These are phyloP conservation scores for Inonotus hispidus DNA, from an alignment of 1,284 basidiomycete genomes.

Conservation along the genomic window DNA sequence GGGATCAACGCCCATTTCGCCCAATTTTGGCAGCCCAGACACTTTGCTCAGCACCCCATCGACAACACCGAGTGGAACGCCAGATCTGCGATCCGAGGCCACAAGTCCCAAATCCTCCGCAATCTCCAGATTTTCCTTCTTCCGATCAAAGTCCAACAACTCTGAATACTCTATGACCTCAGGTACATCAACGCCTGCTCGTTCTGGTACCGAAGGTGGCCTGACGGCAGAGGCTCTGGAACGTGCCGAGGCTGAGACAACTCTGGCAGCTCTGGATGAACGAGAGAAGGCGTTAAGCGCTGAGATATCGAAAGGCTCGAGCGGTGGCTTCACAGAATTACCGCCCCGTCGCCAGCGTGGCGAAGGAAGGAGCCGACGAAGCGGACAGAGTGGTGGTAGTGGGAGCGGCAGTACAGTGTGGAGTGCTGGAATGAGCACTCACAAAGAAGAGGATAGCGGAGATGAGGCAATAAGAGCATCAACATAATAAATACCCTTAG, in stretches of 20 bases:
- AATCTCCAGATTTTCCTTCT: conserved; percentile 63
- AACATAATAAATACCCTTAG: not conserved
- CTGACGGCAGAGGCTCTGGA: conserved; percentile 72
- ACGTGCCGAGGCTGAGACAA: conserved; percentile 69
- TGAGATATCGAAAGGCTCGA: conserved; percentile 68
- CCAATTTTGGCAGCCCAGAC: conserved; percentile 26
- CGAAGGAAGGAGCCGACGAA: conserved; percentile 49
- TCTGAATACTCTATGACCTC: conserved; percentile 41
- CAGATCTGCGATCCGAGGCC: conserved; percentile 24
- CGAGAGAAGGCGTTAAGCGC: conserved; percentile 66
- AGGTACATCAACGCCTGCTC: conserved; percentile 30
- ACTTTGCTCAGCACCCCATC: conserved; percentile 24
- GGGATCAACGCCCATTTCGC: conserved; percentile 32
- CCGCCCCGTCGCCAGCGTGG: conserved; percentile 37
- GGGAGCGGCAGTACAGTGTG: conserved; percentile 74
- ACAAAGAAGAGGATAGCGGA: conserved; percentile 38
- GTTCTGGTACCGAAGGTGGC: conserved; percentile 28
- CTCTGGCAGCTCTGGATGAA: conserved; percentile 67
- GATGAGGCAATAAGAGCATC: conserved; percentile 9
- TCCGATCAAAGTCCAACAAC: conserved; percentile 44
- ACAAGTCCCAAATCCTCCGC: conserved; percentile 25
- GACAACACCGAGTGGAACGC: conserved; percentile 24
- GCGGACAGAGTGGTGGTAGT: conserved; percentile 48
- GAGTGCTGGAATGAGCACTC: conserved; percentile 73
- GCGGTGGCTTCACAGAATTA: conserved; percentile 75